These are phyloP conservation scores for Sugiyamaella chiloensis DNA, from an alignment of 805 yeast species.

Conservation along the genomic window DNA sequence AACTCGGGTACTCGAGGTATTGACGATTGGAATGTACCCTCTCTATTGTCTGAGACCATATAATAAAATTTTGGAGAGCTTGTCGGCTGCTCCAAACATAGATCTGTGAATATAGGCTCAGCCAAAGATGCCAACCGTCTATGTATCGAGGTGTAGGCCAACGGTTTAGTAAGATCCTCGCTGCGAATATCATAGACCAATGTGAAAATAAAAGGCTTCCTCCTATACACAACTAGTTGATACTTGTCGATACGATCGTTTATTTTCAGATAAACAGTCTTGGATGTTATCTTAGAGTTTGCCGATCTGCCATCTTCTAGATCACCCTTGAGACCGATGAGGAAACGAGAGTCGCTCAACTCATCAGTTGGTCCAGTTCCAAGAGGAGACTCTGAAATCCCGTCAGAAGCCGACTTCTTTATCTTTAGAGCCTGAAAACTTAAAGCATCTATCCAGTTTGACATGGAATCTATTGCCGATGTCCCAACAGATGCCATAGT, in stretches of 20 bases:
- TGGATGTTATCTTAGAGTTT: slow-evolving; percentile 5
- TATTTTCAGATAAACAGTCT: slow-evolving; percentile 10
- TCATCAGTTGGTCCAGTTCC: slow-evolving; percentile 16
- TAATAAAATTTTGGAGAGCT: slow-evolving; percentile 22
- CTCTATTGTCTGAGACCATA: slow-evolving; percentile 18
- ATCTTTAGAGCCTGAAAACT: slow-evolving; percentile 2
- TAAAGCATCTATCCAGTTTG: slow-evolving; percentile 14
- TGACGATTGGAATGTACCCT: slow-evolving; percentile 21
- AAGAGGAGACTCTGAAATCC: slow-evolving; percentile 1
- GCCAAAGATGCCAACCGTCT: slow-evolving; percentile 25
- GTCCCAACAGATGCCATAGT: slow-evolving; percentile 13
- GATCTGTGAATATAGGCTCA: slow-evolving; percentile 26
- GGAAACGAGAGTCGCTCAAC: slow-evolving; percentile 22
- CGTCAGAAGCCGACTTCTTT: slow-evolving; percentile 1
- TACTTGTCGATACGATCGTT: slow-evolving; percentile 1
- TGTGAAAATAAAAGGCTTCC: slow-evolving; percentile 26
- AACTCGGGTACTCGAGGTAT: slow-evolving; percentile 23
- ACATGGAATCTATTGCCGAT: slow-evolving; percentile 16
- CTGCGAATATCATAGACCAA: slow-evolving; percentile 14
- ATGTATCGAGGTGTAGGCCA: slow-evolving; percentile 22
- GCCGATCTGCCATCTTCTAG: slow-evolving; percentile 16
- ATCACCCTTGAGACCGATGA: slow-evolving; percentile 23
- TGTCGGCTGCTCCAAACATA: slow-evolving; percentile 7
- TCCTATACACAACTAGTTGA: slow-evolving; percentile 24
- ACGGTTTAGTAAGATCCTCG: slow-evolving; percentile 5